Base-by-base conservation (phyloP, 768 basidiomycete species). In the Mycena capillaripes region DNA sequence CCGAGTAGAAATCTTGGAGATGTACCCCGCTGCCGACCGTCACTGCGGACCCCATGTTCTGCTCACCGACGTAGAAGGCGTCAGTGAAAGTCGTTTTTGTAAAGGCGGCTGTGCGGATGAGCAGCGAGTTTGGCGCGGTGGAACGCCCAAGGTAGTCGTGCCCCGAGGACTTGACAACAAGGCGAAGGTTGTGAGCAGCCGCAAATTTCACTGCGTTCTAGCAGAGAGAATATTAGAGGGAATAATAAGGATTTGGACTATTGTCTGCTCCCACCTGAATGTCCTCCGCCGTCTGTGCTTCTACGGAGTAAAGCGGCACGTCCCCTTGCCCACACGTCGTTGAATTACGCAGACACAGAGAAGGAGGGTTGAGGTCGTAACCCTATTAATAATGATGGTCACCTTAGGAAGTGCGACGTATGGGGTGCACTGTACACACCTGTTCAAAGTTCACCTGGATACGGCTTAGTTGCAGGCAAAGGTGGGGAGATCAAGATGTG, bases 61-160 rank as follows among this genome's bases (percentile, higher is more conserved):
- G 6, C 7, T 6, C 6, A 6, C 34, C 34, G 12, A 36, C 12
- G 34, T 6, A 36, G 34, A 36, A 36, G 7, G 34, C 6, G 12
- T 36, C 34, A 12, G 34, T 36, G 42, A 82, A 85, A 71, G 11
- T 82, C 80, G 60, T 84, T 75, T 66, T 83, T 78, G 44, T n/a
- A n/a, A 86, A 66, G 66, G 82, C 72, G 36, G 84, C 84, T 0
- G 84, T 86, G 82, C 84, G 87, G 46, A 87, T 74, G 64, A 85
- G n/a, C n/a, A n/a, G n/a, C n/a, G n/a, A n/a, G n/a, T n/a, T n/a
- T n/a, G n/a, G n/a, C n/a, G n/a, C n/a, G 2, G 85, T 82, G 27
- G 86, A 87, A 11, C 86, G 79, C 2, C 86, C 86, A 10, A 87
- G 81, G 71, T 79, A 84, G 63, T 87, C 86, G 62, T 87, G 85